Conservation (phyloP, 2,329 filamentous ascomycete genomes). For the Verticillium nubilum region DNA sequence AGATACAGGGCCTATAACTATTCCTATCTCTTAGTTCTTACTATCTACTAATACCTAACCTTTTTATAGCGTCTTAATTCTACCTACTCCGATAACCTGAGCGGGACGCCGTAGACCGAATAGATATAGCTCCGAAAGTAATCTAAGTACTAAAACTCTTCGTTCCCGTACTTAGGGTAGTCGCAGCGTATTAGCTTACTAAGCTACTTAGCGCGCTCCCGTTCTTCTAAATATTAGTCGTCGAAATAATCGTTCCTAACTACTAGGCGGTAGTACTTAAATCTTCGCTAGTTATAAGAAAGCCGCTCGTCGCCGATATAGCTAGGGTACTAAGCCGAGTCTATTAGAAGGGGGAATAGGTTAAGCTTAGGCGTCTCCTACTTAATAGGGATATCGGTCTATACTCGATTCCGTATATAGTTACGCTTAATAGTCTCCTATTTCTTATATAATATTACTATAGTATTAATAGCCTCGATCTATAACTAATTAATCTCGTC, state of each 20-base stretch:
- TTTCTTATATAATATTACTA: constrained; percentile 14
- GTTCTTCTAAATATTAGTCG: constrained; percentile 11
- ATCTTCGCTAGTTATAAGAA: constrained; percentile 9
- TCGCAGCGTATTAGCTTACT: constrained; percentile 1
- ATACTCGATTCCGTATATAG: not conserved
- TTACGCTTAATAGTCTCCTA: constrained; percentile 14
- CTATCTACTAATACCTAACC: not conserved
- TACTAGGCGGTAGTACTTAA: constrained; percentile 9
- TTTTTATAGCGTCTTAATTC: not conserved
- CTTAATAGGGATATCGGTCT: not conserved
- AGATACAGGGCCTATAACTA: not conserved
- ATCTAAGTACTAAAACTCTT: not conserved
- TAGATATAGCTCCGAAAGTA: constrained; percentile 1
- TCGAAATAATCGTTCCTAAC: constrained; percentile 18
- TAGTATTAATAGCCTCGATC: constrained; percentile 14
- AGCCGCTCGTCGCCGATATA: constrained; percentile 13
- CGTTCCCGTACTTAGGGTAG: not conserved
- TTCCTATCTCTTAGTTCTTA: not conserved
- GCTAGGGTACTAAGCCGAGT: constrained; percentile 12
- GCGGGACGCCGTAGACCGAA: not conserved
- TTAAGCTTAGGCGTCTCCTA: constrained; percentile 6
- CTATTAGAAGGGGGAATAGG: constrained; percentile 13
- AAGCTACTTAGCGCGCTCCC: not conserved
- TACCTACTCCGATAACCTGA: not conserved
- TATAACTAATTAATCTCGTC: constrained; percentile 8